Conservation (phyloP, 352 stramenopile species). For the Poterioochromonas sp. region DNA sequence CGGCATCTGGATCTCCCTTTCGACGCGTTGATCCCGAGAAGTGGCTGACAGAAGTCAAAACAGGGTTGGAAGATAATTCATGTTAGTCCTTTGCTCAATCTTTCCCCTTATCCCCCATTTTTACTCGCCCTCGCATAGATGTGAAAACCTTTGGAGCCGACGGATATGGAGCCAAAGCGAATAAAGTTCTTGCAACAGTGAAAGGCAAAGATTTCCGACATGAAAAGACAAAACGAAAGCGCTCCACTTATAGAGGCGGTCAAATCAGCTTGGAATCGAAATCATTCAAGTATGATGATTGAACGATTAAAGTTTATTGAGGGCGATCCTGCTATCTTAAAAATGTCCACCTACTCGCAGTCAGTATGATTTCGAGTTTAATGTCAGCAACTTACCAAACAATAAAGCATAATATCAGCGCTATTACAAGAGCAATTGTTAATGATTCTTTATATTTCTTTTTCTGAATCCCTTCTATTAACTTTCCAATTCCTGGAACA, state of each 20-base stretch:
- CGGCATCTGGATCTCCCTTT: conserved; percentile 82
- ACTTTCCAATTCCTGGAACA: neutral
- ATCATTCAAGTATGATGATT: conserved; percentile 79
- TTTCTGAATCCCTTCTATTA: conserved; percentile 32
- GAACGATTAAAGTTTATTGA: neutral
- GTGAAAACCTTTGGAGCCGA: conserved; percentile 85
- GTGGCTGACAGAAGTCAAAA: conserved; percentile 78
- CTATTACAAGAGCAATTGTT: neutral
- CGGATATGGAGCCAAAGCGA: conserved; percentile 92
- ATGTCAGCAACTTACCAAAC: conserved; percentile 18
- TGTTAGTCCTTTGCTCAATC: conserved; percentile 52
- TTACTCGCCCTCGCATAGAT: conserved; percentile 49
- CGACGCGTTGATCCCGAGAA: conserved; percentile 90
- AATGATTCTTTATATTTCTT: conserved; percentile 31
- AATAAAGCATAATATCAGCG: conserved; percentile 4
- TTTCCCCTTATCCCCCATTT: neutral
- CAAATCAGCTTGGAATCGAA: conserved; percentile 82
- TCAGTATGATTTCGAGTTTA: neutral
- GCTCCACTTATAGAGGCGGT: conserved; percentile 85
- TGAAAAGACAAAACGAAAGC: conserved; percentile 99
- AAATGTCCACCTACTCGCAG: conserved; percentile 2
- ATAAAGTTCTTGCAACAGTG: conserved; percentile 75
- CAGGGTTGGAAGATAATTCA: conserved; percentile 93
- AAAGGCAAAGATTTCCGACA: conserved; percentile 98
- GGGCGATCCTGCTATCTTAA: neutral